Percentiles rank a stretch among this genome's conserved stretches.
Conservation (phyloP, 805 yeast species). For the Dipodascopsis uninucleata region DNA sequence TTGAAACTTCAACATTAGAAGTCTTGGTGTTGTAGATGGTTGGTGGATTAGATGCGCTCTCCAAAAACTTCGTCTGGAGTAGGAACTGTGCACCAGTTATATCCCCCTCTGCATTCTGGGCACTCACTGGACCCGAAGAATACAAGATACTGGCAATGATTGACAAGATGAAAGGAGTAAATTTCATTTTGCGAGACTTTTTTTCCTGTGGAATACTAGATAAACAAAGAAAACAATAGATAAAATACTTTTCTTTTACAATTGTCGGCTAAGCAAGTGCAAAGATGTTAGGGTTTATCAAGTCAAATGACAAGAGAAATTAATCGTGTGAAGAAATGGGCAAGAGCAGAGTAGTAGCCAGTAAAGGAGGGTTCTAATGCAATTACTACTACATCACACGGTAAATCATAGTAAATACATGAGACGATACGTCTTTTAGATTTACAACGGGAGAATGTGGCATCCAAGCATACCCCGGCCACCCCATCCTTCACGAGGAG, state of each 20-base stretch:
- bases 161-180: not conserved
- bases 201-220: not conserved
- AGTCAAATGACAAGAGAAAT: not conserved
- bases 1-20: conserved; percentile 27
- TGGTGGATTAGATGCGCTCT: conserved; percentile 9
- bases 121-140: not conserved
- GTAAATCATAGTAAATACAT: too few species aligned
- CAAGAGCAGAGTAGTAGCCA: not conserved
- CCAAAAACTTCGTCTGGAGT: conserved; percentile 13
- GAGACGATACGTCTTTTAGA: not conserved
- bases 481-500: conserved; percentile 55
- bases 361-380: too few species aligned
- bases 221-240: not conserved
- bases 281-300: conserved; percentile 1
- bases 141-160: not conserved
- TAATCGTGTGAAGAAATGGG: not conserved
- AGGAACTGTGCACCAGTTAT: conserved; percentile 14
- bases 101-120: conserved; percentile 9
- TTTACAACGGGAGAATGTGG: conserved; percentile 41
- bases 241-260: too few species aligned
- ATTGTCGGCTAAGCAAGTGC: not conserved
- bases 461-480: conserved; percentile 73
- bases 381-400: too few species aligned
- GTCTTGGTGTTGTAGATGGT: conserved; percentile 31
- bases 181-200: conserved; percentile 2